These are phyloP conservation scores for Backusella australiensis DNA, from an alignment of 192 early-diverging fungal genomes.

Conservation along the genomic window DNA sequence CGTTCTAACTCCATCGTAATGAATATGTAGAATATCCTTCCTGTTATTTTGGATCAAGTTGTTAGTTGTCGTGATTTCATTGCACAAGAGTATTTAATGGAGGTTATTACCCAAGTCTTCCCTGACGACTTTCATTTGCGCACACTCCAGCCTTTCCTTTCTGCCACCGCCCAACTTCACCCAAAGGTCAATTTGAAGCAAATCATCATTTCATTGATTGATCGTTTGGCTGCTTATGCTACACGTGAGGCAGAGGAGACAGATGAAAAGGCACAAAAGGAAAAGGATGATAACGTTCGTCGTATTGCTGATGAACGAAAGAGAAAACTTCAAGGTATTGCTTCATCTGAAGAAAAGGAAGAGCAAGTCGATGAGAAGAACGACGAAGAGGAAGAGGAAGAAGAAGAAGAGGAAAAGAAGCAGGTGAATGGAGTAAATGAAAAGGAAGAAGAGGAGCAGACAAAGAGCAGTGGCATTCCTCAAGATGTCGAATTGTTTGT, in stretches of 20 bases:
- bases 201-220: constrained; percentile 94
- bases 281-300: constrained; percentile 3
- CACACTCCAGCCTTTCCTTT: constrained; percentile 85
- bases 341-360: constrained; percentile 36
- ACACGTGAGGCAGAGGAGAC: constrained; percentile 65
- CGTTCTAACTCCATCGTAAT: neutral
- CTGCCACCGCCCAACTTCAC: constrained; percentile 87
- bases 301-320: constrained; percentile 9
- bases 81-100: constrained; percentile 99
- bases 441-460: constrained; percentile 7
- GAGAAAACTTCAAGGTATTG: constrained; percentile 2
- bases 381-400: constrained; percentile 39
- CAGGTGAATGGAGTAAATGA: constrained; percentile 18
- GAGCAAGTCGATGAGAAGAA: constrained; percentile 22
- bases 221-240: constrained; percentile 92
- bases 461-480: constrained; percentile 73
- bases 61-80: constrained; percentile 96
- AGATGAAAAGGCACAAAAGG: constrained; percentile 43
- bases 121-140: constrained; percentile 96
- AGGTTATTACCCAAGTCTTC: constrained; percentile 98
- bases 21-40: constrained; percentile 68
- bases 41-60: constrained; percentile 92
- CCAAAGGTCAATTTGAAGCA: constrained; percentile 95
- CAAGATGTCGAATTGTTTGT: constrained; percentile 90
- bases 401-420: constrained; percentile 30